Evolutionary conservation across 805 yeast species (phyloP), one percentile per base, ranked within the genome.

Genomic region (Candida dendrica): DNA sequence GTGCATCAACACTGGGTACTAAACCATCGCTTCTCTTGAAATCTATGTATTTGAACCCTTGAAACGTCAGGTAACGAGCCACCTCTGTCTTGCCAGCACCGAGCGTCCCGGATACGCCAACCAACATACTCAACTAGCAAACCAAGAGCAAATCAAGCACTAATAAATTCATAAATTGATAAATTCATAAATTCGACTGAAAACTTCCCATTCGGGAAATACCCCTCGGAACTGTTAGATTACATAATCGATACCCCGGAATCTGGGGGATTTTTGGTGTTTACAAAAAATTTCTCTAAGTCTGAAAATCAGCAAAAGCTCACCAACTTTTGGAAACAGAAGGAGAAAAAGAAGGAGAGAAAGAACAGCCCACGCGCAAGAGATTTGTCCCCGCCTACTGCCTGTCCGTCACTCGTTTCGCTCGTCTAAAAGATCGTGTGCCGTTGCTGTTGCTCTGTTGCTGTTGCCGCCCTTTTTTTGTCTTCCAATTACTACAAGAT

Each of bases 41-140:
- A 15, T 57, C 58, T 16, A 75, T 53, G 45, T 47, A 52, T 36
- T 55, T 49, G 60, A 80, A 81, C 15, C 83, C 85, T 44, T 73
- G 77, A 37, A 62, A 61, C 3, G 67, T 63, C 39, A 85, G 63
- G 55, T 77, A 83, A 35, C 75, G 61, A 1, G 79, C 79, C 2
- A 81, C 78, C 44, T 78, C 81, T 2, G 77, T 68, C 50, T 80
- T 77, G 1, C 95, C 95, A 14, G 89, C 71, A 36, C 79, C 69
- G 1, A 72, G 52, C 0, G 87, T 73, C 0, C 95, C 95, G 0
- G 90, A 77, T 5, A 85, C 68, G 3, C 91, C 93, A 19, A 85
- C 73, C 34, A 86, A 67, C 95, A 85, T 85, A 3, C 3, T 37
- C n/a, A 36, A 22, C 24, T 22, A 22, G 8, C 24, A 6, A 8